A percentile compares a stretch with the other conserved stretches of the same genome.
phyloP scores from a whole-genome alignment of 169 alveolate genomes.

The Plasmodium adleri region DNA sequence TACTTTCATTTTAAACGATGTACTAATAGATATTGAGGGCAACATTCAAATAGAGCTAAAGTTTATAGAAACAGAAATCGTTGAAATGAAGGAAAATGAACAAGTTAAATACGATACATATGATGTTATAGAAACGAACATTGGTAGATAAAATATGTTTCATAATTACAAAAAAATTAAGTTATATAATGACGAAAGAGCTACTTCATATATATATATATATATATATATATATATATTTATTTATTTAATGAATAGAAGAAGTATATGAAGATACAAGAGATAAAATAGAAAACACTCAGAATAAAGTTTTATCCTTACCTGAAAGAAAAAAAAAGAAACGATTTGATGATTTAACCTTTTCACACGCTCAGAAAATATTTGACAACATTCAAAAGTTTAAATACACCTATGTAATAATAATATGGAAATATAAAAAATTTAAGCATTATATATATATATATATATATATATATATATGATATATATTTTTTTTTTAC shows the following conservation, averaged over 20 bases:
- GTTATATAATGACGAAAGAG: not conserved
- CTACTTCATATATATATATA: not conserved
- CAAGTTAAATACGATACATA: not conserved
- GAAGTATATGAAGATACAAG: conserved; percentile 77
- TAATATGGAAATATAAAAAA: conserved; percentile 1
- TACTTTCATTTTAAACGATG: conserved; percentile 62
- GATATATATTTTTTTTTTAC: not conserved
- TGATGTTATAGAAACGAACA: conserved; percentile 17
- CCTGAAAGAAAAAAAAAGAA: conserved; percentile 29
- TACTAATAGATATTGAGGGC: conserved; percentile 73
- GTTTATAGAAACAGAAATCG: conserved; percentile 14
- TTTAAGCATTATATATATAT: not conserved
- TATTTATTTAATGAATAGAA: conserved; percentile 30
- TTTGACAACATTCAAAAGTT: conserved; percentile 67
- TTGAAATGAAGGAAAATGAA: not conserved
- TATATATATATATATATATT: not conserved
- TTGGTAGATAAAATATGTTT: conserved; percentile 43
- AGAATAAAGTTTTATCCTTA: conserved; percentile 18
- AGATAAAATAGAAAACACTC: not conserved
- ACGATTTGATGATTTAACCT: conserved; percentile 62
- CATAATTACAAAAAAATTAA: not conserved
- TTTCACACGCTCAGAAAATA: conserved; percentile 76
- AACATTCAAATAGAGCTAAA: conserved; percentile 68
- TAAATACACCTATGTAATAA: conserved; percentile 63
- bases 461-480: conserved; percentile 16